phyloP scores from a whole-genome alignment of 495 filamentous ascomycete genomes.

The Arthonia radiata region DNA sequence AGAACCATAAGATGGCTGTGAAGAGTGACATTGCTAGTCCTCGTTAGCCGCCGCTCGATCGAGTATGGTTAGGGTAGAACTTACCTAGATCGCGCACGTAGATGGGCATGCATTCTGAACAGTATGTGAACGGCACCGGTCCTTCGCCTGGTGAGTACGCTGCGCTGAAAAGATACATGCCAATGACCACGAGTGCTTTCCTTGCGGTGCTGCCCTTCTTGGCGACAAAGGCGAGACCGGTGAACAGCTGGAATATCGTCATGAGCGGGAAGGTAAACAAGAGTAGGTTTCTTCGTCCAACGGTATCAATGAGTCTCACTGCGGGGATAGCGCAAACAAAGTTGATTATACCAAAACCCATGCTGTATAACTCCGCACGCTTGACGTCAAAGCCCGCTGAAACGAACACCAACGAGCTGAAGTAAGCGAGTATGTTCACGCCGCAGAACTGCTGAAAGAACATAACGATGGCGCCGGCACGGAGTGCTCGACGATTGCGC shows the following conservation, averaged over 20 bases:
- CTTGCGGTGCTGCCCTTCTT: background rate
- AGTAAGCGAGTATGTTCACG: slow-evolving; percentile 6
- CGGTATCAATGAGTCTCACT: slow-evolving; percentile 5
- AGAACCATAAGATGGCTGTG: slow-evolving; percentile 1
- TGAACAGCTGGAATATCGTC: slow-evolving; percentile 4
- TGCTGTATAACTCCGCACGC: slow-evolving; percentile 3
- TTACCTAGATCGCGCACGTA: slow-evolving; percentile 1
- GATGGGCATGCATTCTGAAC: slow-evolving; percentile 1
- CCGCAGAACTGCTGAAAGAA: slow-evolving; percentile 5
- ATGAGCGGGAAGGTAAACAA: slow-evolving; percentile 8
- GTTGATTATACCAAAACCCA: slow-evolving; percentile 8
- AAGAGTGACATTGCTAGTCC: background rate
- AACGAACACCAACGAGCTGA: slow-evolving; percentile 3
- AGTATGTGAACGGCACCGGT: slow-evolving; percentile 7
- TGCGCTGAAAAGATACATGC: slow-evolving; percentile 7
- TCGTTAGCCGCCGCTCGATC: no score
- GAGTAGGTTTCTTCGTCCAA: slow-evolving; percentile 7
- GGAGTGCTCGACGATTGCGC: slow-evolving; percentile 1
- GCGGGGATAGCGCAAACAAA: slow-evolving; percentile 9
- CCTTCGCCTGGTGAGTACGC: slow-evolving; percentile 8
- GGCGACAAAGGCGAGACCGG: slow-evolving; percentile 4
- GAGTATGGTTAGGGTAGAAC: no score
- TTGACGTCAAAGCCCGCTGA: slow-evolving; percentile 2
- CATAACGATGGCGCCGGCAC: slow-evolving; percentile 1
- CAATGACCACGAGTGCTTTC: slow-evolving; percentile 1